Evolutionary conservation across 768 basidiomycete genomes (phyloP).

Genomic region (Lepiota brunneoincarnata): DNA sequence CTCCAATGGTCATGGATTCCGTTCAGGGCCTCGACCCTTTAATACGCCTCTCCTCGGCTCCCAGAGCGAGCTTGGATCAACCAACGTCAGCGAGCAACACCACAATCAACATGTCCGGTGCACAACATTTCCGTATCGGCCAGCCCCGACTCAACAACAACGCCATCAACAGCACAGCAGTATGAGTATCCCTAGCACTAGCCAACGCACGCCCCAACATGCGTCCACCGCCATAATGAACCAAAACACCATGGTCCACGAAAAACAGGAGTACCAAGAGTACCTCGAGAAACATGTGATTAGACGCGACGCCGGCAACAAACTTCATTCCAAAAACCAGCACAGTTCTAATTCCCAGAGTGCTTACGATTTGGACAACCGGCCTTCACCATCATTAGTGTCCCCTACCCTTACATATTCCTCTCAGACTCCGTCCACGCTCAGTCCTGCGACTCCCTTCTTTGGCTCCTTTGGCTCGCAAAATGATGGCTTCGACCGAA

Average conservation of each 20-base stretch:
- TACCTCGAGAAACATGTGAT: conserved; percentile 17
- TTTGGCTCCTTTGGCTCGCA: conserved; percentile 53
- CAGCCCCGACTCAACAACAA: conserved; percentile 19
- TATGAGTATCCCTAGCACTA: conserved; percentile 40
- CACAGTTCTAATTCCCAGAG: conserved; percentile 5
- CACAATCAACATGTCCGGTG: conserved; percentile 40
- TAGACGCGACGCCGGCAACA: conserved; percentile 23
- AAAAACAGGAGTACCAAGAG: conserved; percentile 20
- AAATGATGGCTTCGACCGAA: conserved; percentile 23
- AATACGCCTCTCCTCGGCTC: conserved; percentile 14
- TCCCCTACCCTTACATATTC: conserved; percentile 71
- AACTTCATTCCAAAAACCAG: conserved; percentile 10
- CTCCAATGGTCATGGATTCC: not conserved
- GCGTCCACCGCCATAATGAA: conserved; percentile 25
- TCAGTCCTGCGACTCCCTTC: conserved; percentile 73
- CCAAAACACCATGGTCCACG: conserved; percentile 17
- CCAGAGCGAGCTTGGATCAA: conserved; percentile 11
- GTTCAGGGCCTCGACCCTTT: conserved; percentile 14
- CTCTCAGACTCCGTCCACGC: conserved; percentile 59
- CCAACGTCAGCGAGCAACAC: conserved; percentile 22
- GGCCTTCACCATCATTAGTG: conserved; percentile 42
- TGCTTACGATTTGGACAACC: conserved; percentile 11
- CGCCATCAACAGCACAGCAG: conserved; percentile 48
- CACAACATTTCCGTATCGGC: conserved; percentile 44
- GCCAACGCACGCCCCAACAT: conserved; percentile 30